These are phyloP conservation scores for Neurospora sp. DNA, from an alignment of 2,329 filamentous ascomycete genomes.

Conservation along the genomic window DNA sequence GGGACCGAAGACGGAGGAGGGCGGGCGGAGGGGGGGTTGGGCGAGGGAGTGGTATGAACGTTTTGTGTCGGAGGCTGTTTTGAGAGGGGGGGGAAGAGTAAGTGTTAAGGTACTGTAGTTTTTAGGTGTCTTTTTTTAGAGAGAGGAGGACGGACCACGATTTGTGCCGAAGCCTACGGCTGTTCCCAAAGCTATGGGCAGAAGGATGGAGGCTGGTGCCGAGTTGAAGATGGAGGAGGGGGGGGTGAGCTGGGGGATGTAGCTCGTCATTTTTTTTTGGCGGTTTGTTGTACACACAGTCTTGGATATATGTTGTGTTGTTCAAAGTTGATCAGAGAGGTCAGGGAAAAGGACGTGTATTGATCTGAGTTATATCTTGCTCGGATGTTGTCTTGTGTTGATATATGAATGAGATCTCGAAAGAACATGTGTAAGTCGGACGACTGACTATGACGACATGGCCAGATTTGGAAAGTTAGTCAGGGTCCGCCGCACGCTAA, in stretches of 20 bases:
- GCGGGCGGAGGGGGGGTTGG: constrained; percentile 56
- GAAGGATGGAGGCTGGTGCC: constrained; percentile 62
- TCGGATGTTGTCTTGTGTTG: not conserved
- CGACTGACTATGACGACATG: not conserved
- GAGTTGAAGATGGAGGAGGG: constrained; percentile 62
- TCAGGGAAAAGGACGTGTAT: not conserved
- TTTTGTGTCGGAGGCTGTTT: constrained; percentile 47
- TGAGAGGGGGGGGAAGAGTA: not conserved
- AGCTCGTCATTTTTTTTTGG: constrained; percentile 59
- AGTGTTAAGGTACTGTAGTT: not conserved
- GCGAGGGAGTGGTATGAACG: constrained; percentile 53
- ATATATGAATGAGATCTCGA: not conserved
- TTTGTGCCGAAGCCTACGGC: constrained; percentile 61
- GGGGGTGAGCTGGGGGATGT: constrained; percentile 68
- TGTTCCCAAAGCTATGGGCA: constrained; percentile 65
- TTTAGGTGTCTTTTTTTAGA: not conserved
- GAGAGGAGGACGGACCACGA: constrained; percentile 36
- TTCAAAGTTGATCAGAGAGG: not conserved
- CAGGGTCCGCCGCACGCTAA: not conserved
- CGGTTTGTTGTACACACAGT: not conserved
- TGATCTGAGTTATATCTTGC: not conserved
- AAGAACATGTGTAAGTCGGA: not conserved
- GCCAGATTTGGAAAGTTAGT: not conserved
- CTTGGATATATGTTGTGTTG: not conserved
- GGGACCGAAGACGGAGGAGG: constrained; percentile 52